Evolutionary conservation across 2,329 filamentous ascomycete genomes (phyloP).

Genomic region (Cladosporium halotolerans): DNA sequence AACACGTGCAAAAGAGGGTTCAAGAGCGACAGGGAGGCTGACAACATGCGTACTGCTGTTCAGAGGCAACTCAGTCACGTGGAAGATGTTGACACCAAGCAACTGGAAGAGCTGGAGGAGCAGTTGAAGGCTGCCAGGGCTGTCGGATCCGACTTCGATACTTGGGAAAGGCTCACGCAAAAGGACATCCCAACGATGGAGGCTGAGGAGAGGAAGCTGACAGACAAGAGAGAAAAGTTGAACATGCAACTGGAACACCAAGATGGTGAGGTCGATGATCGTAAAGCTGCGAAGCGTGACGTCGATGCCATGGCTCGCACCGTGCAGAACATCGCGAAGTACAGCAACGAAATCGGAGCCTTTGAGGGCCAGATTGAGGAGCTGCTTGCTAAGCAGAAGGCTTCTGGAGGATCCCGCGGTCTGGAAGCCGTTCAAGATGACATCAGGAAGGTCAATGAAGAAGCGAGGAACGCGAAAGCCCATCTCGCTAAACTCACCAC

Average conservation of each 20-base stretch:
- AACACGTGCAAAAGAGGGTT: slow-evolving; percentile 69
- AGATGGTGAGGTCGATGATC: slow-evolving; percentile 59
- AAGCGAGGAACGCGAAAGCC: slow-evolving; percentile 58
- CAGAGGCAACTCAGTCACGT: slow-evolving; percentile 42
- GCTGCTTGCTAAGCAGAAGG: slow-evolving; percentile 68
- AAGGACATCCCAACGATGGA: slow-evolving; percentile 65
- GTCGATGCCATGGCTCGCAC: slow-evolving; percentile 71
- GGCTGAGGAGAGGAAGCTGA: slow-evolving; percentile 54
- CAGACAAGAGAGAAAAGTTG: slow-evolving; percentile 32
- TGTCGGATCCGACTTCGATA: slow-evolving; percentile 65
- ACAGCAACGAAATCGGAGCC: slow-evolving; percentile 63
- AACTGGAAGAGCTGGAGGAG: slow-evolving; percentile 55
- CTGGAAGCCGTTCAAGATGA: slow-evolving; percentile 80
- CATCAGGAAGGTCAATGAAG: slow-evolving; percentile 60
- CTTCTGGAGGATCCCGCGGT: slow-evolving; percentile 58
- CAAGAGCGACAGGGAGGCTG: slow-evolving; percentile 51
- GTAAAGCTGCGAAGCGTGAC: slow-evolving; percentile 61
- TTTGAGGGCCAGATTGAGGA: slow-evolving; percentile 68
- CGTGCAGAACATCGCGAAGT: slow-evolving; percentile 67
- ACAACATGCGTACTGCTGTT: slow-evolving; percentile 61
- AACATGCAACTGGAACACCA: slow-evolving; percentile 50
- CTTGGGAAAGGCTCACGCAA: slow-evolving; percentile 60
- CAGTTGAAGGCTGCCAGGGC: slow-evolving; percentile 42
- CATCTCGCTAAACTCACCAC: slow-evolving; percentile 58
- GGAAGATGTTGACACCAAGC: slow-evolving; percentile 40